Percentiles rank a stretch among this genome's conserved stretches.
These are phyloP conservation scores for Pelargonium myrrhifolium DNA, from an alignment of 441 rosid species.

Conservation along the genomic window DNA sequence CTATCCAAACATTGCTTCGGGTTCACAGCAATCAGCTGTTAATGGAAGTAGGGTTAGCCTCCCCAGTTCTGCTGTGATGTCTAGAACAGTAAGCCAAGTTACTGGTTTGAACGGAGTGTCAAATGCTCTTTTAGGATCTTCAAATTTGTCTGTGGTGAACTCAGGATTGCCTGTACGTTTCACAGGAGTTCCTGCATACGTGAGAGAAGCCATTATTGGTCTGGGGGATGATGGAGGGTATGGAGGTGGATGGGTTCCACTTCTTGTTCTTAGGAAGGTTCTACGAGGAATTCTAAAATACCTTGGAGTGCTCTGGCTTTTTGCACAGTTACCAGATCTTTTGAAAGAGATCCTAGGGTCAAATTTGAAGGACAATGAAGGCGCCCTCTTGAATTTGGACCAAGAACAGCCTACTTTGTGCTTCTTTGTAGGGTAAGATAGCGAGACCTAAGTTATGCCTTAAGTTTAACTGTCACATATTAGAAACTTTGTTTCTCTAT, in stretches of 20 bases:
- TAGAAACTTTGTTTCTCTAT: background rate
- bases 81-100: constrained; percentile 54
- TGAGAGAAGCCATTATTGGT: constrained; percentile 95
- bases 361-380: constrained; percentile 91
- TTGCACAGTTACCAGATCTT: constrained; percentile 80
- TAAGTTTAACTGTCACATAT: background rate
- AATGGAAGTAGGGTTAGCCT: constrained; percentile 74
- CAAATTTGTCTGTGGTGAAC: constrained; percentile 45
- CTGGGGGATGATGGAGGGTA: constrained; percentile 99
- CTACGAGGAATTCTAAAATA: constrained; percentile 85
- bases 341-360: constrained; percentile 86
- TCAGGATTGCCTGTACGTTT: constrained; percentile 78
- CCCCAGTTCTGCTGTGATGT: constrained; percentile 47
- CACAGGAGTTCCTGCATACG: constrained; percentile 75
- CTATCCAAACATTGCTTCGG: constrained; percentile 44
- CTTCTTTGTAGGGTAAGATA: constrained; percentile 94
- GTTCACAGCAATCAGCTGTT: constrained; percentile 43
- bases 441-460: background rate
- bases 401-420: constrained; percentile 98
- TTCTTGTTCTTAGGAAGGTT: constrained; percentile 97
- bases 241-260: constrained; percentile 99
- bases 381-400: constrained; percentile 91
- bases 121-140: constrained; percentile 54
- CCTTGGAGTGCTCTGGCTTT: constrained; percentile 87
- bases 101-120: constrained; percentile 68